phyloP scores from a whole-genome alignment of 2,329 filamentous ascomycete species.

The Alternaria ventricosa region DNA sequence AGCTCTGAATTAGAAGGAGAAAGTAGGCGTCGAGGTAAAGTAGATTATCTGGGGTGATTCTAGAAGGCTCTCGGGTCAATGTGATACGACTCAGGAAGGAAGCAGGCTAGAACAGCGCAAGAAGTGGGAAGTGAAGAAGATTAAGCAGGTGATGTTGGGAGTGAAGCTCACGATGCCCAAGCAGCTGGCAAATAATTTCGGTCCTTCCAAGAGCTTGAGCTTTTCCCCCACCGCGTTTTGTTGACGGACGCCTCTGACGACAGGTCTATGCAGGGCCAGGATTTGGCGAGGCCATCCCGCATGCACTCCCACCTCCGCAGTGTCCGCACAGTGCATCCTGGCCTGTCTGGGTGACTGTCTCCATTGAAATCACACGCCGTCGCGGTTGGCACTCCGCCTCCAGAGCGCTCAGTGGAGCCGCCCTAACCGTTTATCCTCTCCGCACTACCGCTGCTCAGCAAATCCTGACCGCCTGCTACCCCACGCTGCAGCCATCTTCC shows the following conservation, averaged over 20 bases:
- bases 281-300: slow-evolving; percentile 23
- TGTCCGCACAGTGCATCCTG: slow-evolving; percentile 11
- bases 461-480: slow-evolving; percentile 13
- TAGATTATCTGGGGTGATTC: neutral
- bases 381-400: slow-evolving; percentile 22
- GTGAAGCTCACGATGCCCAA: slow-evolving; percentile 14
- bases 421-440: slow-evolving; percentile 5
- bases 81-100: slow-evolving; percentile 5
- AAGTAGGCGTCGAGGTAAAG: neutral
- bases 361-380: slow-evolving; percentile 31
- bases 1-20: slow-evolving; percentile 7
- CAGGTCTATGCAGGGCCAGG: slow-evolving; percentile 27
- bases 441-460: slow-evolving; percentile 12
- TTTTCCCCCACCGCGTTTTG: slow-evolving; percentile 24
- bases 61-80: slow-evolving; percentile 2
- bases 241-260: slow-evolving; percentile 33
- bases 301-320: slow-evolving; percentile 13
- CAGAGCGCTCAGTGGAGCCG: slow-evolving; percentile 22
- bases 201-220: slow-evolving; percentile 22
- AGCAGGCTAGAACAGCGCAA: slow-evolving; percentile 18
- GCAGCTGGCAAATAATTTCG: slow-evolving; percentile 11
- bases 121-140: neutral
- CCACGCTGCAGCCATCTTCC: slow-evolving; percentile 3
- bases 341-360: slow-evolving; percentile 15
- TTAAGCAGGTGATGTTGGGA: slow-evolving; percentile 5